A percentile compares a stretch with the other conserved stretches of the same genome.
Evolutionary conservation across 441 rosid species (phyloP).

Genomic region (Brassica balearica): DNA sequence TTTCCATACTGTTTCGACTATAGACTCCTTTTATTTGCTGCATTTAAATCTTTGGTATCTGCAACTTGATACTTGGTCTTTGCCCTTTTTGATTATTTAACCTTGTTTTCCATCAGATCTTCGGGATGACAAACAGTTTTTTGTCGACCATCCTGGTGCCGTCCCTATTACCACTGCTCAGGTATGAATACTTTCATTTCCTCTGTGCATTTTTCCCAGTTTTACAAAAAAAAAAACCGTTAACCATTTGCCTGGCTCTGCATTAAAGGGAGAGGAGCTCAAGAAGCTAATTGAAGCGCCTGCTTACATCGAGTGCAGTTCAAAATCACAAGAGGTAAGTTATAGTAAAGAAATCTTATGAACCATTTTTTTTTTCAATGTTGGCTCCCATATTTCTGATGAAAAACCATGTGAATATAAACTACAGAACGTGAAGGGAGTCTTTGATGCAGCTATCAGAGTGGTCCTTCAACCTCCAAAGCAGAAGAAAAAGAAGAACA

Average conservation of each 20-base stretch:
- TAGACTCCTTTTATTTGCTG: not conserved
- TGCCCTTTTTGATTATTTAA: not conserved
- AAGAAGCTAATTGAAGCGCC: constrained; percentile 71
- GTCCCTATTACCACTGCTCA: constrained; percentile 71
- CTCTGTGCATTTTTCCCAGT: not conserved
- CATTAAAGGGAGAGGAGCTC: constrained; percentile 74
- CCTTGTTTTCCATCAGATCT: constrained; percentile 59
- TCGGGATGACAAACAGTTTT: constrained; percentile 80
- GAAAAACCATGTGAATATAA: constrained; percentile 14
- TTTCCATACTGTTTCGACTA: not conserved
- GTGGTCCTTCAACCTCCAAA: constrained; percentile 88
- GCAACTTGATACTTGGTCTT: not conserved
- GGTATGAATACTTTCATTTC: constrained; percentile 44
- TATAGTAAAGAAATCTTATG: not conserved
- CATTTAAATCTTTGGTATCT: not conserved
- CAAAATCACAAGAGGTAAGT: constrained; percentile 74
- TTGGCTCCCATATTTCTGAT: constrained; percentile 18
- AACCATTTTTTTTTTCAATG: not conserved
- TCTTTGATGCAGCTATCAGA: constrained; percentile 77
- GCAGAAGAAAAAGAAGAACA: constrained; percentile 75
- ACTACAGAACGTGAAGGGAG: constrained; percentile 78
- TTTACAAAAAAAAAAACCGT: not conserved
- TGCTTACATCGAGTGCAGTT: constrained; percentile 77
- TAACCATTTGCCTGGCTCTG: not conserved
- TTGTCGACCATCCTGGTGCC: constrained; percentile 77